Percentiles rank a stretch among this genome's conserved stretches.
phyloP scores from a whole-genome alignment of 2,329 filamentous ascomycete genomes.

The Beauveria varroae region DNA sequence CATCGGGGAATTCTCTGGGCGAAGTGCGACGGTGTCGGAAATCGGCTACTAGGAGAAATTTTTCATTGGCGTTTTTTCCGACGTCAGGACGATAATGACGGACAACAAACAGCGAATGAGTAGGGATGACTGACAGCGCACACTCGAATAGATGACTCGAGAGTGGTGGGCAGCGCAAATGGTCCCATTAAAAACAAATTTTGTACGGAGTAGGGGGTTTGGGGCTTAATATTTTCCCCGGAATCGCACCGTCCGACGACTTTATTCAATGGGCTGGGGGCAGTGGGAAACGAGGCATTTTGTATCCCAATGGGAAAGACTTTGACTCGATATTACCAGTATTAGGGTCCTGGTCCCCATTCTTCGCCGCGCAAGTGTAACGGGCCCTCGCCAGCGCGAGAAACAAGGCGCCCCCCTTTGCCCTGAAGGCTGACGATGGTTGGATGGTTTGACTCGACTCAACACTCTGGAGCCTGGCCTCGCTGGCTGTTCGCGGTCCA shows the following conservation, averaged over 20 bases:
- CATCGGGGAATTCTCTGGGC: conserved; percentile 2
- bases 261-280: conserved; percentile 1
- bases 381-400: not conserved
- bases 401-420: not conserved
- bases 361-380: not conserved
- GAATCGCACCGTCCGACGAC: not conserved
- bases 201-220: no score
- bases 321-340: no score
- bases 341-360: not conserved
- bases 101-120: not conserved
- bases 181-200: not conserved
- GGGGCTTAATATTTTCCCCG: not conserved
- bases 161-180: not conserved
- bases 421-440: not conserved
- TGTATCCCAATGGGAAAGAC: not conserved
- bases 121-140: no score
- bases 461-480: not conserved
- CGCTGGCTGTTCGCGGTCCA: not conserved
- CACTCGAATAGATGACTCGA: not conserved
- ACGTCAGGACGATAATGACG: not conserved
- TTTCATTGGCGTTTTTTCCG: not conserved
- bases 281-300: conserved; percentile 4
- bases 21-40: not conserved
- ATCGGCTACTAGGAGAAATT: not conserved
- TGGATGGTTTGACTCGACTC: not conserved